Evolutionary conservation across 2,329 filamentous ascomycete genomes (phyloP).

Genomic region (Hypoxylon sp.): DNA sequence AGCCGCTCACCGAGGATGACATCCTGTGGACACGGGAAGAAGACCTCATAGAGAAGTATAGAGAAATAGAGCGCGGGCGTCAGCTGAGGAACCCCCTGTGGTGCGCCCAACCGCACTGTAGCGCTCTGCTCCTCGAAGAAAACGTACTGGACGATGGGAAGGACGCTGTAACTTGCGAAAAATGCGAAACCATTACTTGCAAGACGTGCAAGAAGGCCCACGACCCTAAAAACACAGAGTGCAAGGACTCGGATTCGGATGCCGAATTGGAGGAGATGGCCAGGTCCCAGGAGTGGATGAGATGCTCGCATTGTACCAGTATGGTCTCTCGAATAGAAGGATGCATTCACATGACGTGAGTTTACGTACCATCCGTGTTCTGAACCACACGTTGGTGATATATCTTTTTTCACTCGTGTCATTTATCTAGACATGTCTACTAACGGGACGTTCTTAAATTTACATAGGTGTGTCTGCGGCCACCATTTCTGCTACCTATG

Average conservation of each 20-base stretch:
- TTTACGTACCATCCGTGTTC: background rate
- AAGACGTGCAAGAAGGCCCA: slow-evolving; percentile 23
- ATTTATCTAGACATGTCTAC: background rate
- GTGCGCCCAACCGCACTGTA: slow-evolving; percentile 30
- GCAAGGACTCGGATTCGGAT: slow-evolving; percentile 7
- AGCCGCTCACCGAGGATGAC: background rate
- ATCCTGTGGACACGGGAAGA: slow-evolving; percentile 9
- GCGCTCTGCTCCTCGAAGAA: background rate
- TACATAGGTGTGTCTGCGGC: slow-evolving; percentile 25
- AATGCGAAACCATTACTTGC: slow-evolving; percentile 26
- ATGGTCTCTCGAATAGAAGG: slow-evolving; percentile 14
- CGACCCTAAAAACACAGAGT: slow-evolving; percentile 1
- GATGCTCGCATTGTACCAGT: slow-evolving; percentile 17
- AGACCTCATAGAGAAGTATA: slow-evolving; percentile 5
- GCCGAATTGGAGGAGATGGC: background rate
- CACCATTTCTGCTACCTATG: slow-evolving; percentile 25
- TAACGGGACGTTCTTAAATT: background rate
- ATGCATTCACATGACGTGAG: slow-evolving; percentile 35
- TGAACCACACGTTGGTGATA: background rate
- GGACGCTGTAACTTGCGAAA: slow-evolving; percentile 14
- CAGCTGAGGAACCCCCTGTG: slow-evolving; percentile 2
- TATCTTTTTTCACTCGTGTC: background rate
- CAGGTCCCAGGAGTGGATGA: slow-evolving; percentile 7
- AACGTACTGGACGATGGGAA: background rate
- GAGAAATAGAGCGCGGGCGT: background rate